phyloP scores from a whole-genome alignment of 2,329 filamentous ascomycete species.

The Allantophomopsis cytisporea region DNA sequence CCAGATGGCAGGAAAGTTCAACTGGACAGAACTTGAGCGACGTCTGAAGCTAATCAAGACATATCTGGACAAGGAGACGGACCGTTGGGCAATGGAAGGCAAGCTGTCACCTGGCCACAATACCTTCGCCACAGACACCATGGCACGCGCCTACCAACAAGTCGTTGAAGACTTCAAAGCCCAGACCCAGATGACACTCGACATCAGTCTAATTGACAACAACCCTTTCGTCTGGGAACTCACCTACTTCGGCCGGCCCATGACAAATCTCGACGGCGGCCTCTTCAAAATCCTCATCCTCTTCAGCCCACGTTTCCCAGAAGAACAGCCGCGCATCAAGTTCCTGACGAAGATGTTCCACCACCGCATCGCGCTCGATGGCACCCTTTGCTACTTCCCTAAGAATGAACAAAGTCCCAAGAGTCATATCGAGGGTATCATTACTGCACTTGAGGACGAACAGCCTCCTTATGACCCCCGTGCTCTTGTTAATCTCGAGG shows the following conservation, averaged over 20 bases:
- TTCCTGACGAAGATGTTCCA: slow-evolving; percentile 79
- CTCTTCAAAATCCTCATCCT: slow-evolving; percentile 70
- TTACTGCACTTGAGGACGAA: slow-evolving; percentile 76
- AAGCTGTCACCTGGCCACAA: slow-evolving; percentile 47
- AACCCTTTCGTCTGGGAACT: slow-evolving; percentile 87
- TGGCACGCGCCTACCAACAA: slow-evolving; percentile 77
- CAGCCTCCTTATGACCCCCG: slow-evolving; percentile 80
- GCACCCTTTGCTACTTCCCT: slow-evolving; percentile 72
- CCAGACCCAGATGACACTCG: slow-evolving; percentile 55
- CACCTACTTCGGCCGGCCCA: slow-evolving; percentile 81
- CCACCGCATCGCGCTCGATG: slow-evolving; percentile 68
- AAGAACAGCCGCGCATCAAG: slow-evolving; percentile 73
- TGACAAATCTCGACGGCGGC: slow-evolving; percentile 87
- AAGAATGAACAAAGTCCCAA: slow-evolving; percentile 62
- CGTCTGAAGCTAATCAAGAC: slow-evolving; percentile 57
- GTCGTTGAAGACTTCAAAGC: slow-evolving; percentile 62
- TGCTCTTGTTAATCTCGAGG: slow-evolving; percentile 75
- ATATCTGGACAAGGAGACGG: slow-evolving; percentile 58
- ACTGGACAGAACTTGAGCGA: slow-evolving; percentile 60
- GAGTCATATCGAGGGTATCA: slow-evolving; percentile 73
- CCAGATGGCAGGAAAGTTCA: slow-evolving; percentile 74
- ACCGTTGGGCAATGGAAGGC: slow-evolving; percentile 60
- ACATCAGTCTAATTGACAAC: slow-evolving; percentile 60
- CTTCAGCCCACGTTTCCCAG: slow-evolving; percentile 76
- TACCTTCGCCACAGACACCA: slow-evolving; percentile 63